Conservation (phyloP, 2,329 filamentous ascomycete species). For the Beauveria brongniartii region DNA sequence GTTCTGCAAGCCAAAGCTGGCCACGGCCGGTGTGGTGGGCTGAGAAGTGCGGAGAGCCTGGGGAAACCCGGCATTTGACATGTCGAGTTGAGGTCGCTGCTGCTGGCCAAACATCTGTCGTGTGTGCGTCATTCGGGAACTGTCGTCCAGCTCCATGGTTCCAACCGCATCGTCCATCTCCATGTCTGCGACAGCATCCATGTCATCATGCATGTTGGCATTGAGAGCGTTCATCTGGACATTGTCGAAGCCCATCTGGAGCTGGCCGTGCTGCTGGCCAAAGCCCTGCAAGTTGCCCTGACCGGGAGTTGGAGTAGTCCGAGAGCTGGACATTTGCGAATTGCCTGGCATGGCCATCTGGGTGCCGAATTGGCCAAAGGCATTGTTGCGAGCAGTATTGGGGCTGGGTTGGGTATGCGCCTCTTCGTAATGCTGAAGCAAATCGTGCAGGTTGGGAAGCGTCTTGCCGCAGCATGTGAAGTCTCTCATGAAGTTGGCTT, state of each 20-base stretch:
- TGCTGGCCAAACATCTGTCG: constrained; percentile 61
- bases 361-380: constrained; percentile 31
- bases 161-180: constrained; percentile 84
- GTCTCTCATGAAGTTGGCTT: constrained; percentile 96
- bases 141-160: constrained; percentile 55
- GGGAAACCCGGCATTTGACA: constrained; percentile 66
- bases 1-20: constrained; percentile 73
- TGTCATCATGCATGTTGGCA: constrained; percentile 45
- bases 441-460: constrained; percentile 84
- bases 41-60: constrained; percentile 80
- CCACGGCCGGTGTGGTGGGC: constrained; percentile 73
- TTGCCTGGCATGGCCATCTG: constrained; percentile 25
- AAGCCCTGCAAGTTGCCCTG: constrained; percentile 22
- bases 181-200: constrained; percentile 89
- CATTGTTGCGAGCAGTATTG: constrained; percentile 31
- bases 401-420: constrained; percentile 67
- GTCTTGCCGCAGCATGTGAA: constrained; percentile 91
- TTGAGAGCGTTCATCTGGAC: constrained; percentile 34
- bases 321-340: constrained; percentile 26
- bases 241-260: constrained; percentile 20
- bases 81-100: constrained; percentile 63
- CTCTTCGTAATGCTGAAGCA: constrained; percentile 95
- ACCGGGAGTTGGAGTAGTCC: constrained; percentile 23
- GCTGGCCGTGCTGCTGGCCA: constrained; percentile 20
- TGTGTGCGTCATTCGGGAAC: constrained; percentile 59